Evolutionary conservation across 139 green algal genomes (phyloP), one percentile per base, ranked within the genome.

Genomic region (Eudorina sp.): DNA sequence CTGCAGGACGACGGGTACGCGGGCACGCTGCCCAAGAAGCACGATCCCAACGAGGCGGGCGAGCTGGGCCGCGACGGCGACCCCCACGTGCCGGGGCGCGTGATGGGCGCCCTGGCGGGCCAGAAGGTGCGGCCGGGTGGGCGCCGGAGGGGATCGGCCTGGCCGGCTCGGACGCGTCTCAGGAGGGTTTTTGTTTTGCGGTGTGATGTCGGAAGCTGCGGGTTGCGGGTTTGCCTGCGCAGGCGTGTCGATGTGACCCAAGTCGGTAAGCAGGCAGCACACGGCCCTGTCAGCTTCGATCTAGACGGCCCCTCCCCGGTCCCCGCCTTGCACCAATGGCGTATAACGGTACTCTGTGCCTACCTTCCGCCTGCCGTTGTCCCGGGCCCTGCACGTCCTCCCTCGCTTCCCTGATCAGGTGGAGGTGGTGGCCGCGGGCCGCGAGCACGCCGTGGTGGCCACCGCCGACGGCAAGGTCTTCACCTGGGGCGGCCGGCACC

Each of bases 1-100:
- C 51, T 85, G 62, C 72, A 90, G 85, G 89, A 93, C 34, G 89
- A 95, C 76, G 90, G 90, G 84, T 94, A 93, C 74, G 92, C 88
- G 73, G 90, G 91, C 74, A 95, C 93, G 0, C 86, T 95, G 79
- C 36, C 79, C 27, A 69, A 88, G 29, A 88, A 91, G 83, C 90
- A 64, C 34, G 31, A 41, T 0, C 66, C 53, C 9, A 94, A 94
- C 80, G 9, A 89, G n/a, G 86, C 69, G 2, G 78, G 86, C 8
- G 88, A 95, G 88, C 91, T 95, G 66, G 93, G 91, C 3, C 64
- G 93, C 2, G 40, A 85, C 5, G 89, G 91, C 45, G 64, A 89
- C 43, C 89, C 87, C 55, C 62, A 89, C 45, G 14, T 89, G 68
- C 89, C 85, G 11, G 79, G 78, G 13, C 48, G 72, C 53, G 88